Percentiles rank a stretch among this genome's conserved stretches.
phyloP scores from a whole-genome alignment of 1,139 yeast genomes.

The Taphrina wiesneri region DNA sequence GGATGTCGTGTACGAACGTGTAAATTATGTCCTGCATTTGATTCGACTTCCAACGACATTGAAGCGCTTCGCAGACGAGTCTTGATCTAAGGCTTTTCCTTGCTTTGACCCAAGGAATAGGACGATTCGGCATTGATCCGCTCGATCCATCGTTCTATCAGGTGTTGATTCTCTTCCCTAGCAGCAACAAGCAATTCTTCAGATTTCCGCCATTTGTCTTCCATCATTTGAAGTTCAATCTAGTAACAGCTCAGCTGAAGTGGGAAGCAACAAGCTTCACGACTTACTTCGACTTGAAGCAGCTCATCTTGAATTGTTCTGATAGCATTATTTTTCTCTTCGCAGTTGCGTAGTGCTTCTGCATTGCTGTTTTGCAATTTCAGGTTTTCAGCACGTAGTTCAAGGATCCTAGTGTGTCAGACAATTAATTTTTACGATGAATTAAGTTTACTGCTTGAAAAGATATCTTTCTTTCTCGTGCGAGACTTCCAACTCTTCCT shows the following conservation, averaged over 20 bases:
- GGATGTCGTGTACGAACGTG: neutral
- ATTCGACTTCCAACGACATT: no score
- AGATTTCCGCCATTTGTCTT: neutral
- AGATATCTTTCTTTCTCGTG: slow-evolving; percentile 1
- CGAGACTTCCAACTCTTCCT: neutral
- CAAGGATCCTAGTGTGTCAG: neutral
- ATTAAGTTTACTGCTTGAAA: neutral
- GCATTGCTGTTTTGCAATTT: neutral
- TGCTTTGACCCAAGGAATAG: neutral
- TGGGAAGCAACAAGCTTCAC: neutral
- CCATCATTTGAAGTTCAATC: neutral
- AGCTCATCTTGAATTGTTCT: slow-evolving; percentile 19
- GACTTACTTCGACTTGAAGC: slow-evolving; percentile 9
- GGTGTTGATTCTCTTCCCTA: neutral
- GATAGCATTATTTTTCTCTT: slow-evolving; percentile 17
- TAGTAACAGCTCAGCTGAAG: neutral
- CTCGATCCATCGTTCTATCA: slow-evolving; percentile 19
- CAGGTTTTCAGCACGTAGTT: neutral
- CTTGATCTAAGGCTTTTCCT: no score
- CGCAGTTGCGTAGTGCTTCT: neutral
- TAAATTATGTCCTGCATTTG: no score
- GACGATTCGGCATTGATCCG: slow-evolving; percentile 22
- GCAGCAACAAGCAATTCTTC: neutral
- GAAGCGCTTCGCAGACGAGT: no score
- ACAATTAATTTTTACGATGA: neutral